Base-by-base conservation (phyloP, 1,284 basidiomycete species). In the Ustilago tritici region DNA sequence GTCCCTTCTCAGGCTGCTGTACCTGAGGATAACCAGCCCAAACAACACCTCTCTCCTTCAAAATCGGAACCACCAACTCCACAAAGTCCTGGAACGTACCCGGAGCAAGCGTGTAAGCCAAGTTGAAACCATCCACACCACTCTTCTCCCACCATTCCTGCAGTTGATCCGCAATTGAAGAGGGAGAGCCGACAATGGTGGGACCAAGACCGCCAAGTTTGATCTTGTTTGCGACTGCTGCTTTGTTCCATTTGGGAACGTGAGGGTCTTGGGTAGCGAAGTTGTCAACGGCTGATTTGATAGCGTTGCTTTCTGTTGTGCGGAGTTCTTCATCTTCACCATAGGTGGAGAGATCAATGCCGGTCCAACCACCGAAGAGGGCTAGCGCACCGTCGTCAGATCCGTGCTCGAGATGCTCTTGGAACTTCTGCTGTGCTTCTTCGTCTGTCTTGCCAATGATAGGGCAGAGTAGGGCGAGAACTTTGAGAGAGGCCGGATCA, bases 281-380 rank as follows among this genome's bases (percentile, higher is more conserved):
- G 31, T 79, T 79, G 34, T 83, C 80, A 31, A 84, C 77, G 52
- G 82, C 80, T 3, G 72, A 77, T 49, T 85, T 84, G 75, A 85
- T 85, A 1, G 82, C 83, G 54, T 84, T 85, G 62, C 52, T 56
- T 49, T 79, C 73, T 3, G 68, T 69, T 0, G 65, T 60, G 10
- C 79, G 76, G 10, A 85, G 72, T 62, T 85, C 83, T 61, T 85
- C 83, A 41, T 85, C 81, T 4, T 80, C 76, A 14, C 36, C 62
- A 56, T 81, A 85, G 2, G 67, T 65, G 5, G 65, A 61, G 3
- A 84, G 76, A 58, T 85, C 82, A 31, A 82, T 76, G 0, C 84
- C 84, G 4, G 82, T 84, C 84, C 83, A 85, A 0, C 86, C 85
- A 6, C 85, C 86, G 56, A 86, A 85, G 5, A 87, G 78, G 1